These are phyloP conservation scores for Aspergillus sp. DNA, from an alignment of 2,329 filamentous ascomycete genomes.

Conservation along the genomic window DNA sequence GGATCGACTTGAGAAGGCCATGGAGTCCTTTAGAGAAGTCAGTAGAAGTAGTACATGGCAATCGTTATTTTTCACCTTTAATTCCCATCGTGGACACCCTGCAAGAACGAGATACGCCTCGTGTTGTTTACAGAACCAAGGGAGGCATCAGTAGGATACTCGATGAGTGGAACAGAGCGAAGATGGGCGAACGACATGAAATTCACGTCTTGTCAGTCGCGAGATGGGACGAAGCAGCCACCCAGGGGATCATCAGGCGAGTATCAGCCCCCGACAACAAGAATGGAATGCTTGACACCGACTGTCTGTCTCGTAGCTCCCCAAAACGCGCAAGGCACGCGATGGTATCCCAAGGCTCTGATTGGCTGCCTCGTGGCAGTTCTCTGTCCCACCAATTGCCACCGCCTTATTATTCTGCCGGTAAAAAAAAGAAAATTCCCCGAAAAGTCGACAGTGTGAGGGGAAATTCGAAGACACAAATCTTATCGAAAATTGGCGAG, in stretches of 20 bases:
- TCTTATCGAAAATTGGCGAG: not conserved
- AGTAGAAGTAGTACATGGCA: not conserved
- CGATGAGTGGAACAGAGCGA: slow-evolving; percentile 1
- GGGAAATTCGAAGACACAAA: not conserved
- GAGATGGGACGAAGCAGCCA: not conserved
- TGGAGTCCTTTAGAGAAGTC: slow-evolving; percentile 65
- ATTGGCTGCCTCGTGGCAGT: slow-evolving; percentile 22
- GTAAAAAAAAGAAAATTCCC: slow-evolving; percentile 24
- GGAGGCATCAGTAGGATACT: slow-evolving; percentile 17
- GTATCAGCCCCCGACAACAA: slow-evolving; percentile 22
- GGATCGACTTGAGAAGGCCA: slow-evolving; percentile 92
- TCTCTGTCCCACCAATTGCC: not conserved
- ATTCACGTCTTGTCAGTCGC: slow-evolving; percentile 1
- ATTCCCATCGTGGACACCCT: slow-evolving; percentile 44
- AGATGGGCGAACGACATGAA: slow-evolving; percentile 2
- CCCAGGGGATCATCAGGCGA: slow-evolving; percentile 12
- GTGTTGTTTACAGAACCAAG: slow-evolving; percentile 26
- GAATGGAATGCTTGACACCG: slow-evolving; percentile 33
- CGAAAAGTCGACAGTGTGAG: slow-evolving; percentile 2
- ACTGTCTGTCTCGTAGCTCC: slow-evolving; percentile 17
- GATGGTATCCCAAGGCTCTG: slow-evolving; percentile 18
- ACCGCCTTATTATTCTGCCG: slow-evolving; percentile 38
- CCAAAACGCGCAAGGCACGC: slow-evolving; percentile 33
- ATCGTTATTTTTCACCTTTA: slow-evolving; percentile 36
- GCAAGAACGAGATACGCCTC: slow-evolving; percentile 28